phyloP scores from a whole-genome alignment of 2,329 filamentous ascomycete species.

The Colletotrichum phormii region DNA sequence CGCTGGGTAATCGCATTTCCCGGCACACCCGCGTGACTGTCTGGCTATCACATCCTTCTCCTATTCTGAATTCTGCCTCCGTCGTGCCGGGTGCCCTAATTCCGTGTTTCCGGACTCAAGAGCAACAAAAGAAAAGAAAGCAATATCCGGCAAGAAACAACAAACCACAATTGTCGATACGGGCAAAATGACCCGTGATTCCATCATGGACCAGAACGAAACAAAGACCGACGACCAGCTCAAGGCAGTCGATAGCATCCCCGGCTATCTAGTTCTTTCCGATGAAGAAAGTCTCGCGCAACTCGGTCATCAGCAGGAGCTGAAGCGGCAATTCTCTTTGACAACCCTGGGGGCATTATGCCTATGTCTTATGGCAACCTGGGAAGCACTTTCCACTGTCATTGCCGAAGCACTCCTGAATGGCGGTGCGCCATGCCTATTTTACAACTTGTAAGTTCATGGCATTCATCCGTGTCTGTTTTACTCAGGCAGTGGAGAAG shows the following conservation, averaged over 20 bases:
- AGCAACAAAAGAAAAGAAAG: too few species aligned
- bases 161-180: too few species aligned
- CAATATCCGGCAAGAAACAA: too few species aligned
- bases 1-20: too few species aligned
- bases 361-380: slow-evolving; percentile 62
- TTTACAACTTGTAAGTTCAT: slow-evolving; percentile 53
- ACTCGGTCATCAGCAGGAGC: slow-evolving; percentile 44
- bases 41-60: too few species aligned
- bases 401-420: slow-evolving; percentile 56
- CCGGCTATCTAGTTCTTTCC: neutral
- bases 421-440: slow-evolving; percentile 58
- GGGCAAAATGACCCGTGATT: neutral
- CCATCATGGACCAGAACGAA: slow-evolving; percentile 1
- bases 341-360: slow-evolving; percentile 57
- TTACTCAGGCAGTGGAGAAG: too few species aligned
- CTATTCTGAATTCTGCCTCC: too few species aligned
- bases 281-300: slow-evolving; percentile 43
- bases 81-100: too few species aligned
- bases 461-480: too few species aligned
- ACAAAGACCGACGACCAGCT: slow-evolving; percentile 4
- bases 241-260: neutral
- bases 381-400: slow-evolving; percentile 60
- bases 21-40: too few species aligned
- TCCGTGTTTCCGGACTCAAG: too few species aligned
- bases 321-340: slow-evolving; percentile 50